phyloP scores from a whole-genome alignment of 2,329 filamentous ascomycete species.

The Botrytis fragariae region DNA sequence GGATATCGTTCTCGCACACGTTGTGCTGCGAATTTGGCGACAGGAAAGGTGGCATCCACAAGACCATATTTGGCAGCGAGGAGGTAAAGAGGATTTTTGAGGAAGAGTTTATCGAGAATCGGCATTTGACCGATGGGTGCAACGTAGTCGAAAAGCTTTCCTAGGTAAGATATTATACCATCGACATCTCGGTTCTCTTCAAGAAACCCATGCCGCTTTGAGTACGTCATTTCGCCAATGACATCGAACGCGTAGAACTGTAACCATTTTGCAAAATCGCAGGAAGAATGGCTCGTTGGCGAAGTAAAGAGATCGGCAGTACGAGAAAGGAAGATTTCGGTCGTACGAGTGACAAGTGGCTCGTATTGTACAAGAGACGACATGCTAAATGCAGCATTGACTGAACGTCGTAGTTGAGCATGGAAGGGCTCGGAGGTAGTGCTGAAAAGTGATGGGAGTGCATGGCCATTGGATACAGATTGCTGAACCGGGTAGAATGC shows the following conservation, averaged over 20 bases:
- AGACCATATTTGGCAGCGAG: slow-evolving; percentile 65
- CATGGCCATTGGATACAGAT: slow-evolving; percentile 65
- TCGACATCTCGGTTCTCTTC: slow-evolving; percentile 74
- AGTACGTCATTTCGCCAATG: slow-evolving; percentile 74
- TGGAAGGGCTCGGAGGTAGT: slow-evolving; percentile 75
- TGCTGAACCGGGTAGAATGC: slow-evolving; percentile 81
- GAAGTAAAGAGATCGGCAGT: slow-evolving; percentile 55
- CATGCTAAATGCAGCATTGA: slow-evolving; percentile 78
- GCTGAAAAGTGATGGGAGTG: slow-evolving; percentile 71
- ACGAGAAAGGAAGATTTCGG: slow-evolving; percentile 65
- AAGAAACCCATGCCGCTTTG: slow-evolving; percentile 71
- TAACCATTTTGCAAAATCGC: slow-evolving; percentile 69
- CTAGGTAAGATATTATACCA: slow-evolving; percentile 66
- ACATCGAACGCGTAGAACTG: slow-evolving; percentile 83
- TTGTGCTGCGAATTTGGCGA: slow-evolving; percentile 67
- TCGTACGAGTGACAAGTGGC: slow-evolving; percentile 74
- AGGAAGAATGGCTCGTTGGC: slow-evolving; percentile 35
- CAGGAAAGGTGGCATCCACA: slow-evolving; percentile 66
- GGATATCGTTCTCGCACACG: slow-evolving; percentile 63
- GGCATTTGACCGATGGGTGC: slow-evolving; percentile 75
- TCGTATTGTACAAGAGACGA: slow-evolving; percentile 74
- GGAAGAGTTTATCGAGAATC: slow-evolving; percentile 64
- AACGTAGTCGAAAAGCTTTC: slow-evolving; percentile 66
- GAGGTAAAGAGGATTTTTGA: slow-evolving; percentile 73
- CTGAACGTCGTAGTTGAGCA: slow-evolving; percentile 68